Percentiles rank a stretch among this genome's conserved stretches.
Conservation (phyloP, 345 rosid genomes). For the Lepidium africanum region DNA sequence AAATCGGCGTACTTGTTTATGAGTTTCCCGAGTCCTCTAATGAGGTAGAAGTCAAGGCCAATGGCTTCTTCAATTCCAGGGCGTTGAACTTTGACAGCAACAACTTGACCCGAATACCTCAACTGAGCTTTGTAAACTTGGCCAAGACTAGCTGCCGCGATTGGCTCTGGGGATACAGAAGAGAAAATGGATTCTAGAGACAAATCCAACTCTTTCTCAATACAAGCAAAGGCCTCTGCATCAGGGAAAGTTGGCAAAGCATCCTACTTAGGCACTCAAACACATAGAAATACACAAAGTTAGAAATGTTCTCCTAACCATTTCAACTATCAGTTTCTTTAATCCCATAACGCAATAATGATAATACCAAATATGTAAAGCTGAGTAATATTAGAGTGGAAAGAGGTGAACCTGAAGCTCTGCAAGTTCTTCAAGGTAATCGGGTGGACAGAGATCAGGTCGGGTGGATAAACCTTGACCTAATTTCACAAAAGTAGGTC, state of each 20-base stretch:
- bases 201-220: conserved; percentile 74
- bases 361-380: background rate
- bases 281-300: background rate
- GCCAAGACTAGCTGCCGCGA: conserved; percentile 95
- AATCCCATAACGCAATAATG: background rate
- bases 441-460: conserved; percentile 91
- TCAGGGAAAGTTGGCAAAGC: conserved; percentile 97
- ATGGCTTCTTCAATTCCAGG: conserved; percentile 86
- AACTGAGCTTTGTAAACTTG: conserved; percentile 96
- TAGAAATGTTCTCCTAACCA: background rate
- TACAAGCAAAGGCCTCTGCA: conserved; percentile 78
- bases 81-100: conserved; percentile 95
- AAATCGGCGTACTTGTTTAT: conserved; percentile 72
- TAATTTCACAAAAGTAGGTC: conserved; percentile 92
- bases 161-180: conserved; percentile 67
- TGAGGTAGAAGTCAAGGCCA: conserved; percentile 84
- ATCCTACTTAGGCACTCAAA: conserved; percentile 49
- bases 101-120: conserved; percentile 62
- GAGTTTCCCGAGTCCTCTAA: conserved; percentile 68
- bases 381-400: background rate
- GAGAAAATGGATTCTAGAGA: conserved; percentile 70
- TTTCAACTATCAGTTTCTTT: background rate
- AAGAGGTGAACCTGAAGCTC: conserved; percentile 68
- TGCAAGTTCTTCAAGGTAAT: conserved; percentile 85
- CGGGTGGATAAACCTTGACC: conserved; percentile 97